Conservation (phyloP, 2,329 filamentous ascomycete species). For the Cylindrodendrum hubeiense region DNA sequence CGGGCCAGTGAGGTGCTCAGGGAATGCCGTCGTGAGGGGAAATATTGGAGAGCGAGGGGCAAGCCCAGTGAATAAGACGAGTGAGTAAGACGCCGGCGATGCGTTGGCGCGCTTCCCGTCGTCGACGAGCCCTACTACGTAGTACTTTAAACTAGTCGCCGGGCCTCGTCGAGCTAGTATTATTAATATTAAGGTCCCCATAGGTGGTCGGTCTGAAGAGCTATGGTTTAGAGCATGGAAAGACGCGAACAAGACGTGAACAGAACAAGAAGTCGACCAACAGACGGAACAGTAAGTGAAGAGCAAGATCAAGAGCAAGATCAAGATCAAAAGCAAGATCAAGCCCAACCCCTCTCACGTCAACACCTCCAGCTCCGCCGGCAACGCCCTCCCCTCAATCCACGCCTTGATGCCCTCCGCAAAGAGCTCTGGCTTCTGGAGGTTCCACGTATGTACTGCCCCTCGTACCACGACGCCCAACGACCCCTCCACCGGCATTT, state of each 20-base stretch:
- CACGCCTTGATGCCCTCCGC: constrained; percentile 52
- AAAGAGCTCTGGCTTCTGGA: constrained; percentile 56
- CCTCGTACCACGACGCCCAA: constrained; percentile 48
- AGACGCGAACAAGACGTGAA: background rate
- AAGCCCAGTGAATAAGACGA: too few relatives aligned
- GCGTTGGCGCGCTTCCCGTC: constrained; percentile 15
- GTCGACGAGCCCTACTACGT: background rate
- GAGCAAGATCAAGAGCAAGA: background rate
- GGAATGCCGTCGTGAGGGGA: background rate
- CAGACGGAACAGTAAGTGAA: background rate
- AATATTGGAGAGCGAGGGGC: background rate
- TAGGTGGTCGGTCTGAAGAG: background rate
- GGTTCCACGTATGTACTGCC: constrained; percentile 56
- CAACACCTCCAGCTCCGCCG: constrained; percentile 41
- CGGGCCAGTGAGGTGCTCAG: constrained; percentile 12
- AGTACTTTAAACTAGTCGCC: background rate
- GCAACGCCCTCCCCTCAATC: constrained; percentile 46
- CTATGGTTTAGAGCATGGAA: background rate
- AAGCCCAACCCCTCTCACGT: constrained; percentile 8
- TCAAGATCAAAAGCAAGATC: too few relatives aligned
- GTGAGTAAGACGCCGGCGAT: constrained; percentile 7
- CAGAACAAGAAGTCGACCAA: background rate
- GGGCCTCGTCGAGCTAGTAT: background rate
- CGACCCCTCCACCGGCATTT: constrained; percentile 41
- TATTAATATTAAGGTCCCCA: background rate